These are phyloP conservation scores for Xylaria sp. DNA, from an alignment of 2,329 filamentous ascomycete genomes.

Conservation along the genomic window DNA sequence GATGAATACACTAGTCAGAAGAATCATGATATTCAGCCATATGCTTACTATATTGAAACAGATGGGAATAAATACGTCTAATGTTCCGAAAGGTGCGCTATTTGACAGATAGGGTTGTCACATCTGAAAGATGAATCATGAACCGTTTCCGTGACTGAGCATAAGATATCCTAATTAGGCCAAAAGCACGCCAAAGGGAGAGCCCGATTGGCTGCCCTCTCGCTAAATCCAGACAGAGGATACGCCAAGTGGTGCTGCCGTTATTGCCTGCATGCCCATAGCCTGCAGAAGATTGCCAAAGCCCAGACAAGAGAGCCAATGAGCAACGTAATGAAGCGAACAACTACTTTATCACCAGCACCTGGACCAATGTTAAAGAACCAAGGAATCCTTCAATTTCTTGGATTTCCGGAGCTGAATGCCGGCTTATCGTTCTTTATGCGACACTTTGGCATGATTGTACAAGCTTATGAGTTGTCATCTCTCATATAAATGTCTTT, in stretches of 20 bases:
- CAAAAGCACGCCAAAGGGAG: conserved; percentile 10
- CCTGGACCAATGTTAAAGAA: background rate
- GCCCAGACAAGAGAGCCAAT: conserved; percentile 24
- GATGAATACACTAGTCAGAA: background rate
- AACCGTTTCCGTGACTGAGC: background rate
- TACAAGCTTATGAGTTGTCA: background rate
- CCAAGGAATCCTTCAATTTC: background rate
- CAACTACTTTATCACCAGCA: background rate
- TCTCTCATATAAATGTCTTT: background rate
- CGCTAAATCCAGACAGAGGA: conserved; percentile 27
- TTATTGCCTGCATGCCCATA: conserved; percentile 6
- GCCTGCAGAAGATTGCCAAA: conserved; percentile 6
- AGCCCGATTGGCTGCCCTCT: conserved; percentile 26
- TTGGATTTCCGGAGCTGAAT: conserved; percentile 1
- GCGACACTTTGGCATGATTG: background rate
- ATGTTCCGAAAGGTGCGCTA: background rate
- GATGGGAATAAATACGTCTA: background rate
- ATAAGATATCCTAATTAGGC: conserved; percentile 28
- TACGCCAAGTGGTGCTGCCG: conserved; percentile 17
- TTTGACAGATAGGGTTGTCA: background rate
- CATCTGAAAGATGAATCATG: conserved; percentile 19
- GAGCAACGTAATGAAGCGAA: conserved; percentile 25
- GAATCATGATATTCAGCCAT: background rate
- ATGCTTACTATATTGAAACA: background rate
- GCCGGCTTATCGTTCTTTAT: no score